Base-by-base conservation (phyloP, 2,329 filamentous ascomycete species). In the Fusarium sp. region DNA sequence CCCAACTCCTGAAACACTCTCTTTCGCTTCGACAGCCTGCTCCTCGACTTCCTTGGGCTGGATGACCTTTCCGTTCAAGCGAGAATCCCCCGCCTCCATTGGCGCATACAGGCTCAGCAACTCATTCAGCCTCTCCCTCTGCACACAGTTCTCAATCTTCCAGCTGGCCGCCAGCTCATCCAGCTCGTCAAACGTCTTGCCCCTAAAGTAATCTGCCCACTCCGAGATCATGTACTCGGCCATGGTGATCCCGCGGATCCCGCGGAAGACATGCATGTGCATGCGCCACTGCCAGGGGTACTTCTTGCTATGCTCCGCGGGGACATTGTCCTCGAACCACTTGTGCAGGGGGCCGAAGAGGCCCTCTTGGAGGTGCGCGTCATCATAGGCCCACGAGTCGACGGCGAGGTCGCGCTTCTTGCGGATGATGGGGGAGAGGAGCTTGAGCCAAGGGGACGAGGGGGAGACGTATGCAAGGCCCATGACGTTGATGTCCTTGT, bases 401-500 rank as follows among this genome's bases (percentile, higher is more conserved):
- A 90, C 81, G n/a, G 87, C 86, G 18, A 89, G 80, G 0, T 78
- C 76, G 0, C 85, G 83, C 78, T 91, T 91, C 82, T 90, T 91
- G 61, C 85, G 84, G 2, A 91, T 78, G 70, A 91, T 88, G 0
- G 87, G 84, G 13, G 83, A 78, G 45, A 91, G 84, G 0, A 86
- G 84, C 34, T 83, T 84, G 74, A 88, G 87, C 82, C 87, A 90
- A 11, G 82, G 75, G 13, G 84, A 86, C 14, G 85, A 78, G 0
- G 85, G 84, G 18, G 81, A 81, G 1, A 86, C 82, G 64, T 88
- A 85, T 0, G 88, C 83, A 87, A 90, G 89, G 4, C 88, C 88
- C 81, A 89, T 87, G 25, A 87, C 82, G 0, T 88, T 87, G 64
- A 90, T 85, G 71, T 90, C 88, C 77, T 90, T 90, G 79, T 89